These are phyloP conservation scores for Immersiporthe knoxdaviesiana DNA, from an alignment of 2,329 filamentous ascomycete genomes.

Conservation along the genomic window DNA sequence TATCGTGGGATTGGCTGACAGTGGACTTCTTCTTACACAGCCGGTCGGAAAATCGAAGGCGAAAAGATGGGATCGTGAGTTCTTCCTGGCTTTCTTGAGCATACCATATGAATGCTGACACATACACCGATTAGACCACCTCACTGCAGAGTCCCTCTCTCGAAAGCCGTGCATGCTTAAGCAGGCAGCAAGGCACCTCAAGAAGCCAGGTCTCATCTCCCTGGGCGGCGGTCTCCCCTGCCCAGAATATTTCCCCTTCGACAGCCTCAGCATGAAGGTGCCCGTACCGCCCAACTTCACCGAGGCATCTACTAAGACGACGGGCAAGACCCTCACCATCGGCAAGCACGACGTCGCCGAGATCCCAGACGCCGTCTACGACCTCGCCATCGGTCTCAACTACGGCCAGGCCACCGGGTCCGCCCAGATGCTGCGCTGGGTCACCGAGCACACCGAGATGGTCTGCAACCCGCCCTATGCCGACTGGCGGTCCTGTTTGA, in stretches of 20 bases:
- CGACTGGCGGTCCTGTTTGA: conserved; percentile 87
- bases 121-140: conserved; percentile 48
- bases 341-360: conserved; percentile 83
- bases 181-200: conserved; percentile 76
- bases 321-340: conserved; percentile 64
- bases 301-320: conserved; percentile 65
- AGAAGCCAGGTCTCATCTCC: conserved; percentile 83
- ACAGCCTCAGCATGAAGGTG: conserved; percentile 74
- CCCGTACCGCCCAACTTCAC: conserved; percentile 71
- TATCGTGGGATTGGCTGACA: not conserved
- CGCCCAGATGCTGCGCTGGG: conserved; percentile 83
- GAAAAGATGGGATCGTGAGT: conserved; percentile 83
- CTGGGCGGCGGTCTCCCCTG: conserved; percentile 91
- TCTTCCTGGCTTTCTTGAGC: not conserved
- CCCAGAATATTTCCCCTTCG: conserved; percentile 89
- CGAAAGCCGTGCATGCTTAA: conserved; percentile 76
- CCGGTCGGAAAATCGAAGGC: conserved; percentile 69
- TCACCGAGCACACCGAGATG: conserved; percentile 95
- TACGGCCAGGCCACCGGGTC: conserved; percentile 88
- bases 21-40: conserved; percentile 33
- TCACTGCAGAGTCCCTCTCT: conserved; percentile 65
- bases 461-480: conserved; percentile 84
- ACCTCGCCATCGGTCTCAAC: conserved; percentile 88
- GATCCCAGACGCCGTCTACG: conserved; percentile 50
- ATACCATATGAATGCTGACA: conserved; percentile 14